Evolutionary conservation across 2,329 filamentous ascomycete genomes (phyloP).

Genomic region (Cadophora sp.): DNA sequence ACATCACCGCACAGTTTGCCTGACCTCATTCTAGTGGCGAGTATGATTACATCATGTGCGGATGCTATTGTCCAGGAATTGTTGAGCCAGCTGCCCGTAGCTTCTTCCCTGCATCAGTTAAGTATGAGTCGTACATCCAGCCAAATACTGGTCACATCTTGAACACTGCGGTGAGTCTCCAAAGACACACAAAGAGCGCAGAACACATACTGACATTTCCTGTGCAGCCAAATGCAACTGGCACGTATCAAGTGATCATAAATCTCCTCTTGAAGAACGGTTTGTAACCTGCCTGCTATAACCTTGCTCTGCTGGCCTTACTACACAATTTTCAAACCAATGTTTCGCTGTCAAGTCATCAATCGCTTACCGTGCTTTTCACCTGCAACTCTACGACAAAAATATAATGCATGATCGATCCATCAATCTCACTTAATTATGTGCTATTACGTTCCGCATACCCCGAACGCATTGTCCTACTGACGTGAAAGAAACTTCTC

Average conservation of each 20-base stretch:
- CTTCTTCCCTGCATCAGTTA: constrained; percentile 24
- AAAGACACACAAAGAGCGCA: too few relatives aligned
- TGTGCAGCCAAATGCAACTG: constrained; percentile 29
- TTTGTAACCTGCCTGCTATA: background rate
- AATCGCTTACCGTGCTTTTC: background rate
- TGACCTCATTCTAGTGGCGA: constrained; percentile 32
- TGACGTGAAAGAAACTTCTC: too few relatives aligned
- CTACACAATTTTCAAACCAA: too few relatives aligned
- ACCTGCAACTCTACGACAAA: background rate
- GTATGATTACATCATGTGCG: constrained; percentile 38
- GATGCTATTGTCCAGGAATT: constrained; percentile 38
- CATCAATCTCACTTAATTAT: too few relatives aligned
- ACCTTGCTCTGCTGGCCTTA: background rate
- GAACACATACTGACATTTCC: background rate
- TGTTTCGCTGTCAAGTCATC: background rate
- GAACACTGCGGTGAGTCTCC: constrained; percentile 20
- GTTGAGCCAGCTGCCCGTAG: constrained; percentile 35
- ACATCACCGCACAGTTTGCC: background rate
- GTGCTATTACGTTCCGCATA: too few relatives aligned
- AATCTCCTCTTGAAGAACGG: constrained; percentile 27
- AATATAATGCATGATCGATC: too few relatives aligned
- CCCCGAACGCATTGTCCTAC: too few relatives aligned
- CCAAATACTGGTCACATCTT: constrained; percentile 41
- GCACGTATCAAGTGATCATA: constrained; percentile 28
- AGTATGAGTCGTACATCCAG: constrained; percentile 30